Percentiles rank a stretch among this genome's conserved stretches.
phyloP scores from a whole-genome alignment of 257 asterid genomes.

The Solanum arcanum region DNA sequence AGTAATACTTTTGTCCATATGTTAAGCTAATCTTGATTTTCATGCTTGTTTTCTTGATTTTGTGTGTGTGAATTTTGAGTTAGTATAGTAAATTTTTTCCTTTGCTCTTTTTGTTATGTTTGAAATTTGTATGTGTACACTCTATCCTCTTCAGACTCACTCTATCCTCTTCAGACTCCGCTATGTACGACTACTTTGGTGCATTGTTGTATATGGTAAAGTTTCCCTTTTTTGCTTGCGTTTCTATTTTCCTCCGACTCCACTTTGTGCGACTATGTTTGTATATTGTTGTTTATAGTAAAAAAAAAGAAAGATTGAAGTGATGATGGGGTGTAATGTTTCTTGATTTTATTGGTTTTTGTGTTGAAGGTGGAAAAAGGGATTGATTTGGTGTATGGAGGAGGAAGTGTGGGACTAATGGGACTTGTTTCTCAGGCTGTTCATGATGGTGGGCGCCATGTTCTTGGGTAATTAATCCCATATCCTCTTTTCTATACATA shows the following conservation, averaged over 20 bases:
- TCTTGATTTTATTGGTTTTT: slow-evolving; percentile 7
- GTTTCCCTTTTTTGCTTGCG: too few relatives aligned
- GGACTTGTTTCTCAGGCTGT: slow-evolving; percentile 99
- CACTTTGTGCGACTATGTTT: rapidly evolving
- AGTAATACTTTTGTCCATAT: background rate
- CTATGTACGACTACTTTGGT: too few relatives aligned
- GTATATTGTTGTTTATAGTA: background rate
- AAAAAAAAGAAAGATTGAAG: background rate
- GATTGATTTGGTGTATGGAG: slow-evolving; percentile 96
- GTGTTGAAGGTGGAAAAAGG: slow-evolving; percentile 69
- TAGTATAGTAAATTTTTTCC: background rate
- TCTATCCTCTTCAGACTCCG: background rate
- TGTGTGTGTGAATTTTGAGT: background rate
- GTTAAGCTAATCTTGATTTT: background rate
- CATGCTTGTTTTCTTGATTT: background rate
- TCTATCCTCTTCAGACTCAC: background rate
- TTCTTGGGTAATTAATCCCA: slow-evolving; percentile 54
- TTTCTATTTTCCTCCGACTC: background rate
- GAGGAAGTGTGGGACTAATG: slow-evolving; percentile 98
- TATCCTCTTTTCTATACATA: background rate
- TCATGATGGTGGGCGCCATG: slow-evolving; percentile 99
- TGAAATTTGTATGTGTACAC: rapidly evolving
- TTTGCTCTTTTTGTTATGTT: too few relatives aligned
- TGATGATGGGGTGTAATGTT: slow-evolving; percentile 6
- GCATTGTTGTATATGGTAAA: too few relatives aligned